These are phyloP conservation scores for Fusarium nodosum DNA, from an alignment of 2,329 filamentous ascomycete genomes.

Conservation along the genomic window DNA sequence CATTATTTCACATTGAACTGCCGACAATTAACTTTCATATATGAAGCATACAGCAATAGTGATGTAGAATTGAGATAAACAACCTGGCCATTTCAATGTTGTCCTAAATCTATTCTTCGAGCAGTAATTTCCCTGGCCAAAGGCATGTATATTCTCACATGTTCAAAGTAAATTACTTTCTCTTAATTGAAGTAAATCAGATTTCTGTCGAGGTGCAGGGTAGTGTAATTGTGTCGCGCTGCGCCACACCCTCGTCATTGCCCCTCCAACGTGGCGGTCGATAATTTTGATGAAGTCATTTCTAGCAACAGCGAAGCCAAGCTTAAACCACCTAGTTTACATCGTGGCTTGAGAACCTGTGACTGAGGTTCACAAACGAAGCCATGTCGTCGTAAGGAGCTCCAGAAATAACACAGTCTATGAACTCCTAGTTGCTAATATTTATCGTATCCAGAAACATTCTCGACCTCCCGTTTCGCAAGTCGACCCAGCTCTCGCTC, in stretches of 20 bases:
- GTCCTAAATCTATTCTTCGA: too few relatives aligned
- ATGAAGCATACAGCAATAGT: too few relatives aligned
- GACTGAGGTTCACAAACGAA: conserved; percentile 25
- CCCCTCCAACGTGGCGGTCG: conserved; percentile 45
- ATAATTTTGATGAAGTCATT: conserved; percentile 48
- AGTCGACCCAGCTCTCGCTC: conserved; percentile 82
- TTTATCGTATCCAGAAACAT: conserved; percentile 64
- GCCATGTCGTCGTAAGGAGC: conserved; percentile 50
- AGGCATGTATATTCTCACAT: background rate
- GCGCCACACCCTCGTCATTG: conserved; percentile 42
- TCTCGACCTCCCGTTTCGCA: conserved; percentile 88
- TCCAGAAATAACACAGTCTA: rapidly evolving
- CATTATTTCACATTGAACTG: background rate
- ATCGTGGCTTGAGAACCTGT: conserved; percentile 7
- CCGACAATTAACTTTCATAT: background rate
- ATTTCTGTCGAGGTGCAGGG: conserved; percentile 7
- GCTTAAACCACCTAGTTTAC: conserved; percentile 10
- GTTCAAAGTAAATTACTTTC: background rate
- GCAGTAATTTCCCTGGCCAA: too few relatives aligned
- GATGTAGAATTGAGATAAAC: too few relatives aligned
- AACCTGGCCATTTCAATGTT: too few relatives aligned
- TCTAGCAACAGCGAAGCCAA: conserved; percentile 23
- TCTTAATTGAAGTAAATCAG: background rate
- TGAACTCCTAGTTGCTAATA: conserved; percentile 11
- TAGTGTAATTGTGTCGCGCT: conserved; percentile 8